Conservation (phyloP, 2,329 filamentous ascomycete species). For the Sclerotinia sclerotiorum region DNA sequence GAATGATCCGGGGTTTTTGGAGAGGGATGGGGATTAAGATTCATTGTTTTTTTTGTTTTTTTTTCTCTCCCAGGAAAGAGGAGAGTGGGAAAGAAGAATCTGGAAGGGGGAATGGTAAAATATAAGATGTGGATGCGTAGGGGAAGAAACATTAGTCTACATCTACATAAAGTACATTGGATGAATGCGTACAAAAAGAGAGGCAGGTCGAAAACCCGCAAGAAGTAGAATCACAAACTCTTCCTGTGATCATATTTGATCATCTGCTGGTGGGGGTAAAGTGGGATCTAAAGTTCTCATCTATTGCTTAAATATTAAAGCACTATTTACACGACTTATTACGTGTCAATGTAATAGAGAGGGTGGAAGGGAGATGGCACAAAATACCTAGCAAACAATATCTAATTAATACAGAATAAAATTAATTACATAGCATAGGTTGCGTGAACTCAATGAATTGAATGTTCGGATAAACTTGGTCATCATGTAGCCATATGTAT, state of each 20-base stretch:
- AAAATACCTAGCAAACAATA: slow-evolving; percentile 6
- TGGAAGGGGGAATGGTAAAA: not conserved
- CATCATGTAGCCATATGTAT: slow-evolving; percentile 4
- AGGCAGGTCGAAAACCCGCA: not conserved
- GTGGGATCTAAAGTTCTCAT: not conserved
- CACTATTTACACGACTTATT: not conserved
- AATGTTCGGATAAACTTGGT: not conserved
- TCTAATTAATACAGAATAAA: not conserved
- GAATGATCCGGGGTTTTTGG: slow-evolving; percentile 83
- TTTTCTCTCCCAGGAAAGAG: too few relatives aligned
- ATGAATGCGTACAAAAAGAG: too few relatives aligned
- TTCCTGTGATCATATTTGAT: not conserved
- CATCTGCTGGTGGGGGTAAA: not conserved
- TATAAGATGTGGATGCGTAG: not conserved
- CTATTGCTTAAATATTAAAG: not conserved
- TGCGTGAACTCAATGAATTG: not conserved
- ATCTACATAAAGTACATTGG: not conserved
- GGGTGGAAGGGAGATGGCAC: not conserved
- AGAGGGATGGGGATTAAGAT: slow-evolving; percentile 50
- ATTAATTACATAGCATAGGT: not conserved
- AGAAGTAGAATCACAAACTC: not conserved
- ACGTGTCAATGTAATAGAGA: not conserved
- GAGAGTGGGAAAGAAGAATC: not conserved
- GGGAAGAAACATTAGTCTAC: too few relatives aligned
- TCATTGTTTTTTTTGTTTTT: too few relatives aligned